Conservation (phyloP, 2,329 filamentous ascomycete genomes). For the Nectriaceae sp. region DNA sequence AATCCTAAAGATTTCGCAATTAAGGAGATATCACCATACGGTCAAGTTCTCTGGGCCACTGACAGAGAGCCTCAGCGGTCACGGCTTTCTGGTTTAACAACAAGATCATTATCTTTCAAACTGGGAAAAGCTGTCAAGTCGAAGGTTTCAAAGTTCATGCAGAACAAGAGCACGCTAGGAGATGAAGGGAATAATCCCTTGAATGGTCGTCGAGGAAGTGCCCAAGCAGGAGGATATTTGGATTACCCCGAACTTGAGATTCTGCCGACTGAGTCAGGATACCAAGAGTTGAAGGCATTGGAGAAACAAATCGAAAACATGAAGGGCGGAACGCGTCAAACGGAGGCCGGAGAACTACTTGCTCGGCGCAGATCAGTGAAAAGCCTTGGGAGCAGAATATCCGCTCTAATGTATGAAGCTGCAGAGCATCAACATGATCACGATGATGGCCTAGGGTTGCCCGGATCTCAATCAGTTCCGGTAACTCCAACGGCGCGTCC, state of each 20-base stretch:
- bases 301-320: slow-evolving; percentile 21
- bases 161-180: slow-evolving; percentile 1
- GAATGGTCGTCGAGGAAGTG: not conserved
- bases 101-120: slow-evolving; percentile 31
- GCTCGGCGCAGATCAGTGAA: slow-evolving; percentile 12
- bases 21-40: slow-evolving; percentile 17
- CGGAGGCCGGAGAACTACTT: not conserved
- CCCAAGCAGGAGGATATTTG: slow-evolving; percentile 7
- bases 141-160: slow-evolving; percentile 13
- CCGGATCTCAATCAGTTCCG: slow-evolving; percentile 5
- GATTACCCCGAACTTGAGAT: slow-evolving; percentile 29
- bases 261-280: slow-evolving; percentile 21
- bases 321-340: slow-evolving; percentile 7
- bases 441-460: not conserved
- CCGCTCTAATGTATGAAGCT: slow-evolving; percentile 18
- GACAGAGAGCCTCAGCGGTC: slow-evolving; percentile 17
- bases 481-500: slow-evolving; percentile 11
- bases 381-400: slow-evolving; percentile 21
- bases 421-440: slow-evolving; percentile 8
- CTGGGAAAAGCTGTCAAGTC: slow-evolving; percentile 31
- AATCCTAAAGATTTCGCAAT: slow-evolving; percentile 32
- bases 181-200: not conserved
- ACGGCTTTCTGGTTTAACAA: slow-evolving; percentile 6
- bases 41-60: slow-evolving; percentile 28
- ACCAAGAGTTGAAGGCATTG: slow-evolving; percentile 21